Evolutionary conservation across 2,329 filamentous ascomycete genomes (phyloP), one percentile per base, ranked within the genome.

Genomic region (Aspergillus sp.): DNA sequence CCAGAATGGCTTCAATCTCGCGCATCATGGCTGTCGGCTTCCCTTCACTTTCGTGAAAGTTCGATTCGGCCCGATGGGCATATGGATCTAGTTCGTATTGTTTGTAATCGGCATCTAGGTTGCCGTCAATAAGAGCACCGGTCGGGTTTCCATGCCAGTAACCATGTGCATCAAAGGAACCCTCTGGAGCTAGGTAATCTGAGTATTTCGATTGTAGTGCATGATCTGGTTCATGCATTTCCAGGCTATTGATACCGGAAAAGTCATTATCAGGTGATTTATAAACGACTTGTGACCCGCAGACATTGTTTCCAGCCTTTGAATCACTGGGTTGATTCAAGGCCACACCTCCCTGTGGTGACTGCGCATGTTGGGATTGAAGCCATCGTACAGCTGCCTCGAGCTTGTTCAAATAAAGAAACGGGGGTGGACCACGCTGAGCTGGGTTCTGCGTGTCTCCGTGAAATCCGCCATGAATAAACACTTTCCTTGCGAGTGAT

Each of bases 1-100:
- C 81, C 9, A 94, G 76, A 39, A 88, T 82, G 36, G 82, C 82
- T 66, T 95, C 89, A n/a, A 94, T 74, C 53, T 88, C 84, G 10
- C 53, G 57, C 58, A 69, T 62, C 39, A 69, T 79, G 75, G 30
- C 83, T 72, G 49, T 68, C 42, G 53, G 52, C 11, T 53, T 51
- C 6, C 33, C 37, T 27, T 42, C 46, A 29, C 49, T 50, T 12
- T 57, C 46, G 11, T 57, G 46, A 13, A 32, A 30, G 29, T 50
- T 47, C 13, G 52, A 40, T 7, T 53, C 50, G 11, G 47, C 43
- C 3, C 49, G 50, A 13, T 72, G 62, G 48, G 77, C 74, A 56
- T 85, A 85, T 12, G 83, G 83, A 68, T 77, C 39, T 70, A 72
- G 39, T 81, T 74, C 47, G 58, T 69, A 58, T 62, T 76, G 35